Percentiles rank a stretch among this genome's conserved stretches.
phyloP scores from a whole-genome alignment of 169 alveolate species.

The Perkinsus olseni region DNA sequence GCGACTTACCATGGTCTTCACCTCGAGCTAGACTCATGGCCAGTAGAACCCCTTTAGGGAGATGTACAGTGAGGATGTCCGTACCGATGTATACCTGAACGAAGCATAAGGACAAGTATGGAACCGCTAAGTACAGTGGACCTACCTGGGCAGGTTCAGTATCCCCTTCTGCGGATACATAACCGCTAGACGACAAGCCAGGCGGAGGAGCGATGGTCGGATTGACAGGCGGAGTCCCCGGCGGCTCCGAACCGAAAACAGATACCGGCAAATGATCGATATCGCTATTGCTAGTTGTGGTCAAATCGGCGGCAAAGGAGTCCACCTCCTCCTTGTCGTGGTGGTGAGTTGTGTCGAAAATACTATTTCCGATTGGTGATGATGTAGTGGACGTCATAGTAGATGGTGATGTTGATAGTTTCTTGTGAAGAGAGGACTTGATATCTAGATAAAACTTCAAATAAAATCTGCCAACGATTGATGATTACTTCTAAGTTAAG shows the following conservation, averaged over 20 bases:
- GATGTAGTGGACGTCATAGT: neutral
- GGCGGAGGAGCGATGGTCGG: neutral
- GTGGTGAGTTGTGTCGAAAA: neutral
- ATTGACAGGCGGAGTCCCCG: neutral
- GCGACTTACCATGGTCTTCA: neutral
- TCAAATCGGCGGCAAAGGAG: neutral
- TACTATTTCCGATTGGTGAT: neutral
- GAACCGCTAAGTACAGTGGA: too few relatives aligned
- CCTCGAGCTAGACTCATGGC: neutral
- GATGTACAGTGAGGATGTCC: neutral
- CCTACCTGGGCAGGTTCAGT: neutral
- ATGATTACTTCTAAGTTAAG: too few relatives aligned
- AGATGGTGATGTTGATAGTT: too few relatives aligned
- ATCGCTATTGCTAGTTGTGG: neutral
- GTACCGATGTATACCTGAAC: neutral
- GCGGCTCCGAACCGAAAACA: neutral
- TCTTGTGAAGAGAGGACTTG: neutral
- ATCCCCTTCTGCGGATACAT: neutral
- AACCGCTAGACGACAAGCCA: neutral
- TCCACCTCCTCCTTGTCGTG: neutral
- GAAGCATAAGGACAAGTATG: neutral
- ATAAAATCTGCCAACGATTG: neutral
- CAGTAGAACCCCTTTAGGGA: neutral
- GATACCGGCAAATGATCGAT: neutral
- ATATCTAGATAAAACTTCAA: neutral